Conservation (phyloP, 2,329 filamentous ascomycete species). For the Balansia obtecta region DNA sequence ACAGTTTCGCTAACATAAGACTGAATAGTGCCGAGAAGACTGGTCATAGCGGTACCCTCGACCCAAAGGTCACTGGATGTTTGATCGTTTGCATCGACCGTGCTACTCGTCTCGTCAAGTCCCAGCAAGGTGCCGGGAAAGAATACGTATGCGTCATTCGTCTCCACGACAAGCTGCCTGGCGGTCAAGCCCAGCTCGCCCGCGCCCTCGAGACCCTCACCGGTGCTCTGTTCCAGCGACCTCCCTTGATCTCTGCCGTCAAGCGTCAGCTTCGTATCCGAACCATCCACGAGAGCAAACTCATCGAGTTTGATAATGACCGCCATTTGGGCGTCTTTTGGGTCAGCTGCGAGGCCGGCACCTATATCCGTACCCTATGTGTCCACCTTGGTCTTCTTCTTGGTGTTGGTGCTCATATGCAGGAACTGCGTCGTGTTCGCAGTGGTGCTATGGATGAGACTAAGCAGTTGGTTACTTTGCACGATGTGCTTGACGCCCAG, state of each 20-base stretch:
- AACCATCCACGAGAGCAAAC: conserved; percentile 94
- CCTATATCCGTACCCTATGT: conserved; percentile 96
- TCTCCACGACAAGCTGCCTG: conserved; percentile 88
- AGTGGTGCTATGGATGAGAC: conserved; percentile 92
- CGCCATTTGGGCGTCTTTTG: conserved; percentile 96
- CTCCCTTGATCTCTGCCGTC: conserved; percentile 93
- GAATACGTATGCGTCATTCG: conserved; percentile 96
- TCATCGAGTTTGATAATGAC: conserved; percentile 97
- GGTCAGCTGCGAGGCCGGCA: conserved; percentile 96
- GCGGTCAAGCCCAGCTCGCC: conserved; percentile 84
- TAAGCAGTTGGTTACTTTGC: conserved; percentile 79
- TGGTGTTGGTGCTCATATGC: conserved; percentile 92
- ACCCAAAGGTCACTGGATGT: conserved; percentile 95
- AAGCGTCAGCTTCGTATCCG: conserved; percentile 97
- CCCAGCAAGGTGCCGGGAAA: conserved; percentile 96
- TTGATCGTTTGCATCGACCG: conserved; percentile 93
- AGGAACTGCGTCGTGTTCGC: conserved; percentile 88
- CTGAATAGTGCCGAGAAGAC: conserved; percentile 60
- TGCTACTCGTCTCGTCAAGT: conserved; percentile 94
- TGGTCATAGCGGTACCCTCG: conserved; percentile 93
- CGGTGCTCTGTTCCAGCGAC: conserved; percentile 82
- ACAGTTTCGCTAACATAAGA: neutral
- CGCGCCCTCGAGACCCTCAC: conserved; percentile 92
- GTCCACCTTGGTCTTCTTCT: conserved; percentile 71
- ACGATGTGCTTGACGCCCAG: conserved; percentile 80